Conservation (phyloP, 1,284 basidiomycete genomes). For the Ganoderma sp. region DNA sequence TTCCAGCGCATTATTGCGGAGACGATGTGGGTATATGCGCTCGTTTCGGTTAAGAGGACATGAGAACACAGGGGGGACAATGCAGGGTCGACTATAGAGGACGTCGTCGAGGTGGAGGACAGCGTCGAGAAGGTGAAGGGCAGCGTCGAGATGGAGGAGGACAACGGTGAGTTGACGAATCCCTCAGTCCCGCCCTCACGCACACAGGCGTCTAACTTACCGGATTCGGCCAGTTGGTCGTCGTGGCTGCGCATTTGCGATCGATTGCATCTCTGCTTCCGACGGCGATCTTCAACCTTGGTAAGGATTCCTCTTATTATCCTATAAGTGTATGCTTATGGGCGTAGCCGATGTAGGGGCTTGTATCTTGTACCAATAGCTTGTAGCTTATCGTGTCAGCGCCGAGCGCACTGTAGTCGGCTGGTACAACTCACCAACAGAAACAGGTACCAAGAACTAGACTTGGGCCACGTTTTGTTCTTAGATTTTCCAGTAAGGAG, state of each 20-base stretch:
- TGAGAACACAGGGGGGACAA: no score
- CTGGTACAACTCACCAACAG: no score
- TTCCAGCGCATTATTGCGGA: background rate
- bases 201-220: conserved; percentile 6
- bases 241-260: background rate
- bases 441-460: background rate
- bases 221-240: background rate
- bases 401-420: background rate
- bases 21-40: background rate
- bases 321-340: background rate
- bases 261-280: background rate
- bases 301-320: background rate
- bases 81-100: background rate
- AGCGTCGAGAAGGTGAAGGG: no score
- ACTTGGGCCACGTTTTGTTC: background rate
- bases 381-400: background rate
- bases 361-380: background rate
- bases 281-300: background rate
- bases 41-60: background rate
- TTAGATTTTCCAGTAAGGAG: background rate
- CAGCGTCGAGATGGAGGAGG: no score
- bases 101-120: background rate
- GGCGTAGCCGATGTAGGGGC: background rate
- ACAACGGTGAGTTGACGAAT: no score
- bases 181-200: no score